Evolutionary conservation across 768 basidiomycete genomes (phyloP), one percentile per base, ranked within the genome.

Genomic region (Postia placenta): DNA sequence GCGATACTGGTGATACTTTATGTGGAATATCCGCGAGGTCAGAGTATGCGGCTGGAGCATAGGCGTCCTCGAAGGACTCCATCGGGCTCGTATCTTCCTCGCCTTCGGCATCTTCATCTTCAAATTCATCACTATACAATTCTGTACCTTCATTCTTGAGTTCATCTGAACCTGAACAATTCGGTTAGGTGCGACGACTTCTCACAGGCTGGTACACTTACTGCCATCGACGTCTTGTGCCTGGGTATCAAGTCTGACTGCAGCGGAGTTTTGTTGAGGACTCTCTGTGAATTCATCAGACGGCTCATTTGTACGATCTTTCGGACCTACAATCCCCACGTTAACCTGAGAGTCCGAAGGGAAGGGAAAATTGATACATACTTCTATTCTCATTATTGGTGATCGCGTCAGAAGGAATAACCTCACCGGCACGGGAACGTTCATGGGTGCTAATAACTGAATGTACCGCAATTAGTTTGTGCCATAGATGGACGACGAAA

Each of bases 261-360:
- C n/a, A n/a, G n/a, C n/a, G n/a, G n/a, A n/a, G n/a, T n/a, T n/a
- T n/a, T n/a, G n/a, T n/a, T n/a, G n/a, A 14, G 36, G 4, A 39
- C 17, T 43, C 41, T 41, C 48, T 42, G 25, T 30, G 38, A 23
- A 19, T n/a, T 24, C 22, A 19, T 36, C 26, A 12, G 17, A 45
- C 47, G 44, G 5, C 41, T 38, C 48, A 24, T 45, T 2, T n/a
- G 35, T n/a, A 49, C 50, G n/a, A n/a, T n/a, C 46, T 35, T 41
- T 19, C 33, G 27, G 11, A 36, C 42, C 7, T 17, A 11, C 42
- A 42, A 15, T 20, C 12, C 12, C 12, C 3, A 42, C 11, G 14
- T 17, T 17, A 23, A 22, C 22, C n/a, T n/a, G n/a, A n/a, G n/a
- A n/a, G n/a, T n/a, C n/a, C n/a, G n/a, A n/a, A n/a, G n/a, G n/a